Evolutionary conservation across 108 stramenopile genomes (phyloP).

Genomic region (Chaetoceros muelleri): DNA sequence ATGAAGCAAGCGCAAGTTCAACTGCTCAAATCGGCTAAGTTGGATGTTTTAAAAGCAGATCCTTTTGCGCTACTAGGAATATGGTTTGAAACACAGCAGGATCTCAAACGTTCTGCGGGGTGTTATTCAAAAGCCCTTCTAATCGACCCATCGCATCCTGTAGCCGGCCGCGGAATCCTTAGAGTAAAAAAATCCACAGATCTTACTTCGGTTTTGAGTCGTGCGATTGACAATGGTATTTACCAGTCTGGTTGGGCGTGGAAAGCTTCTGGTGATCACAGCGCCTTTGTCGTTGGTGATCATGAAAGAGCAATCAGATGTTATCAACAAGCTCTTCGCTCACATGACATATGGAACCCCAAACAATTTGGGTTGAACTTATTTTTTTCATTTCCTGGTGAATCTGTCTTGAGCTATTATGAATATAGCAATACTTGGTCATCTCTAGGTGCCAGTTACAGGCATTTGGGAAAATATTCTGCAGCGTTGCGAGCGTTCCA

Average conservation of each 20-base stretch:
- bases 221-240: conserved; percentile 31
- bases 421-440: conserved; percentile 9
- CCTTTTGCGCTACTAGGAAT: conserved; percentile 62
- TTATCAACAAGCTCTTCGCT: conserved; percentile 50
- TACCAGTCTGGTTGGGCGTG: conserved; percentile 70
- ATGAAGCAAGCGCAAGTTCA: conserved; percentile 29
- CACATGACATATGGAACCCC: conserved; percentile 40
- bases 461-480: conserved; percentile 48
- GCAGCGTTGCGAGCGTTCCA: conserved; percentile 48
- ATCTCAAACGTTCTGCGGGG: conserved; percentile 39
- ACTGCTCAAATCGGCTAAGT: conserved; percentile 58
- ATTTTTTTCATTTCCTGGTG: neutral
- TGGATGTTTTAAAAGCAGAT: conserved; percentile 34
- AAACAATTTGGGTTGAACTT: neutral
- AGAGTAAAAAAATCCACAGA: conserved; percentile 23
- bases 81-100: conserved; percentile 49
- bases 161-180: conserved; percentile 56
- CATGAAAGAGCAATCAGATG: conserved; percentile 41
- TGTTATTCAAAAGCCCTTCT: conserved; percentile 41
- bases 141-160: conserved; percentile 57
- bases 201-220: conserved; percentile 17
- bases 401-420: neutral
- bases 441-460: conserved; percentile 51
- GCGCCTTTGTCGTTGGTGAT: conserved; percentile 27
- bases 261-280: conserved; percentile 31